These are phyloP conservation scores for Euphorbia tirucalli DNA, from an alignment of 345 rosid genomes.

Conservation along the genomic window DNA sequence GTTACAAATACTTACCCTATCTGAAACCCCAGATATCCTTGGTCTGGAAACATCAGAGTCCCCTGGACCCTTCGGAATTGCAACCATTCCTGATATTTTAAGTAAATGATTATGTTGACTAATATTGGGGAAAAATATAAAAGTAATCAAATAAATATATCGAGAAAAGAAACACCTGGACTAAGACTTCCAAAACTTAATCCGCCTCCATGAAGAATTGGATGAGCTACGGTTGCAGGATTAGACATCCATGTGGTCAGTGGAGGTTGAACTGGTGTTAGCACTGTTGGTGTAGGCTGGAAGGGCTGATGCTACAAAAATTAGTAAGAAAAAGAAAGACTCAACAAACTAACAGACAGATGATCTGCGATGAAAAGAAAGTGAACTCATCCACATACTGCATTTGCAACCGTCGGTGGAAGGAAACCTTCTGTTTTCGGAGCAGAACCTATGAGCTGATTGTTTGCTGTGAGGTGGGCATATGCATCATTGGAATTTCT, in stretches of 20 bases:
- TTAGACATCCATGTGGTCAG: conserved; percentile 28
- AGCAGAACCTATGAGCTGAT: conserved; percentile 21
- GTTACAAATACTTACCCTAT: conserved; percentile 27
- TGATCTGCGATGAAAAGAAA: neutral
- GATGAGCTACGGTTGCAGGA: conserved; percentile 23
- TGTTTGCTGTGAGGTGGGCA: conserved; percentile 23
- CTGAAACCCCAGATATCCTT: conserved; percentile 22
- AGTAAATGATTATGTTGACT: neutral
- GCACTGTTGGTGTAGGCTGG: conserved; percentile 18
- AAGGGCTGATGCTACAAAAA: conserved; percentile 16
- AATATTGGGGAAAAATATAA: neutral
- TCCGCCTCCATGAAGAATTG: conserved; percentile 23
- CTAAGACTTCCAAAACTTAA: conserved; percentile 18
- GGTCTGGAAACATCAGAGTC: conserved; percentile 24
- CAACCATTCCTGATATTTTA: conserved; percentile 18
- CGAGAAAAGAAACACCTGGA: conserved; percentile 15
- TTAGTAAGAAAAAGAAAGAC: neutral
- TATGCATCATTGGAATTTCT: conserved; percentile 27
- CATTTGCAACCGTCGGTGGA: conserved; percentile 25
- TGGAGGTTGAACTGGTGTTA: conserved; percentile 25
- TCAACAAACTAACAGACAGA: neutral
- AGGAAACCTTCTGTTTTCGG: conserved; percentile 33
- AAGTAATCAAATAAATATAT: neutral
- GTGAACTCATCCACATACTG: conserved; percentile 19
- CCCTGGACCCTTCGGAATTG: conserved; percentile 25